Evolutionary conservation across 163 green algal genomes (phyloP).

Genomic region (Prototheca cutis): DNA sequence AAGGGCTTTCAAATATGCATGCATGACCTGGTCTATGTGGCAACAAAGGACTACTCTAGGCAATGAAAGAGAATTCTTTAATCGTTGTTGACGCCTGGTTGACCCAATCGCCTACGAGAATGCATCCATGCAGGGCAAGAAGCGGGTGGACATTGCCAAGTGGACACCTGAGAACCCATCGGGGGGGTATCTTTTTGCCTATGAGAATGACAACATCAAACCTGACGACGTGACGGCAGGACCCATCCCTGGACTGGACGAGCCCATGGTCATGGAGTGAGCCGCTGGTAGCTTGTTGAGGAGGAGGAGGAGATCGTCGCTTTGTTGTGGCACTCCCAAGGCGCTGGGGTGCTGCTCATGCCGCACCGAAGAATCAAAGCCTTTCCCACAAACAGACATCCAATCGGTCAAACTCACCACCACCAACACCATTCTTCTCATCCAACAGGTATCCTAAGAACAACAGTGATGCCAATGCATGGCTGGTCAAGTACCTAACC

Average conservation of each 20-base stretch:
- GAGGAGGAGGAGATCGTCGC: too few species aligned
- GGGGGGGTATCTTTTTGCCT: conserved; percentile 27
- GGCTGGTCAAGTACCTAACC: conserved; percentile 35
- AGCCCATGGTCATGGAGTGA: conserved; percentile 26
- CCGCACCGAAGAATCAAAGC: too few species aligned
- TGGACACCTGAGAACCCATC: conserved; percentile 34
- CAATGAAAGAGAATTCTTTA: neutral
- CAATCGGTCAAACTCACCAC: too few species aligned
- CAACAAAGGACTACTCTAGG: too few species aligned
- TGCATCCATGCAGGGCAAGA: conserved; percentile 9
- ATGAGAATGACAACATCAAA: conserved; percentile 43
- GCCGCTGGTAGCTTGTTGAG: too few species aligned
- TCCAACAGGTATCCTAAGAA: conserved; percentile 25
- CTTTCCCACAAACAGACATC: too few species aligned
- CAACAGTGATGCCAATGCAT: conserved; percentile 3
- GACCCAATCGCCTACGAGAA: neutral
- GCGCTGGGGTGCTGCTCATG: too few species aligned
- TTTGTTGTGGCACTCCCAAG: too few species aligned
- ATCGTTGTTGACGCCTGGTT: neutral
- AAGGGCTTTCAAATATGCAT: neutral
- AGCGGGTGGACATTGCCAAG: conserved; percentile 44
- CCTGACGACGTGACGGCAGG: conserved; percentile 2
- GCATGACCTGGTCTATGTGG: neutral
- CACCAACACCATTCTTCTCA: too few species aligned
- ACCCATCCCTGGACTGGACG: conserved; percentile 5